Evolutionary conservation across 1,284 basidiomycete species (phyloP), one percentile per base, ranked within the genome.

Genomic region (Puccinia brachypodii): DNA sequence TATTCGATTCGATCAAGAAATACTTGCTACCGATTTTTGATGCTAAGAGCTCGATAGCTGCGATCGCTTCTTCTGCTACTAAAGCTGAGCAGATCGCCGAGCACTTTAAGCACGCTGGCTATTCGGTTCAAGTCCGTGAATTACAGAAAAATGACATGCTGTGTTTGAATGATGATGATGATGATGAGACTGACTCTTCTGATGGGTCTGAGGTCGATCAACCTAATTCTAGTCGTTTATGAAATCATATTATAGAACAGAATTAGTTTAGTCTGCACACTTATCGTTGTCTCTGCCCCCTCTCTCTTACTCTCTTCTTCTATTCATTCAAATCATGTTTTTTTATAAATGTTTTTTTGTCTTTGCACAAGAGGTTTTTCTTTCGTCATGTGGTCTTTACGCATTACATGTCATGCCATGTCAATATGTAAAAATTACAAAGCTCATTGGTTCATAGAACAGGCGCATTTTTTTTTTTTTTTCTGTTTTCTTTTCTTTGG

Each of bases 11-110:
- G 22, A 89, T 98, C 83, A 87, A 89, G 83, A 91, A 90, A 84
- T 92, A 97, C 87, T 91, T 98, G 87, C 87, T 96, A 53, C 94
- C 95, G 0, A 88, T 99, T 74, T 99, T 99, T 87, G 90, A 93
- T 83, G 86, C 95, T 0, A 88, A 89, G 3, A 90, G 91, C 0
- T 94, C 94, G 2, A 90, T 95, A 33, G 93, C 92, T 0, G 91
- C 94, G 22, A 91, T 95, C 7, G 92, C 95, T 7, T 92, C 93
- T 28, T 91, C 94, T 9, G 92, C 93, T 25, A 90, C 91, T 13
- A 96, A 95, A 86, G 90, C 91, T 0, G 91, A 92, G 38, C 90
- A 92, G 83, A 92, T 96, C 77, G 89, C 89, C 40, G 88, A 90
- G 64, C 90, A 90, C 22, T 88, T 98, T 80, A 87, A 87, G 50